These are phyloP conservation scores for Pinguiococcus pyrenoidosus DNA, from an alignment of 108 stramenopile genomes.

Conservation along the genomic window DNA sequence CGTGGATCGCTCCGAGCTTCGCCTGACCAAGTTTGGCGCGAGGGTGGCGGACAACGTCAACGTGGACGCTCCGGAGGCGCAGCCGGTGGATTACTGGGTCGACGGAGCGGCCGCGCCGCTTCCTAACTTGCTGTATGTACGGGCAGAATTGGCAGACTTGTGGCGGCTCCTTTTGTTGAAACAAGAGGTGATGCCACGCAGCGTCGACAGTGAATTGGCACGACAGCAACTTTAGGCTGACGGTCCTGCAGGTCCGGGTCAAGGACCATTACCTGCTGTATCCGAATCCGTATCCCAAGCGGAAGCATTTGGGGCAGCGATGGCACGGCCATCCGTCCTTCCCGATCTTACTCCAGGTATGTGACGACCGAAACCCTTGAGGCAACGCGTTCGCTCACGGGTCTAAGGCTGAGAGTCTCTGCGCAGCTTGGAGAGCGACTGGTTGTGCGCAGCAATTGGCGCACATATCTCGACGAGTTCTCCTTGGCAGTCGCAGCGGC, in stretches of 20 bases:
- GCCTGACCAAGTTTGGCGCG: conserved; percentile 25
- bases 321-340: conserved; percentile 76
- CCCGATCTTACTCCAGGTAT: conserved; percentile 52
- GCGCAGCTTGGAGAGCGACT: not conserved
- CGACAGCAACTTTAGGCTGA: too few relatives aligned
- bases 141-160: conserved; percentile 71
- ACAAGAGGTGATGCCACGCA: conserved; percentile 7
- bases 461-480: conserved; percentile 1
- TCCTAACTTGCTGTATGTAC: conserved; percentile 50
- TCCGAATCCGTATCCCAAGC: conserved; percentile 85
- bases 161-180: conserved; percentile 45
- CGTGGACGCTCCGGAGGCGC: conserved; percentile 7
- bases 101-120: not conserved
- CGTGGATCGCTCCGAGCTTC: conserved; percentile 62
- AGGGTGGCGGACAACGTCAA: too few relatives aligned
- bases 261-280: conserved; percentile 59
- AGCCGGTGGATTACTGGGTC: not conserved
- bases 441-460: not conserved
- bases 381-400: too few relatives aligned
- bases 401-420: too few relatives aligned
- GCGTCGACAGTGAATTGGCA: too few relatives aligned
- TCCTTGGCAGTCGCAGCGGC: not conserved
- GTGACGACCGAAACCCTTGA: too few relatives aligned
- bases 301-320: conserved; percentile 44
- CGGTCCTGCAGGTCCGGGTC: too few relatives aligned